Percentiles rank a stretch among this genome's conserved stretches.
phyloP scores from a whole-genome alignment of 2,329 filamentous ascomycete genomes.

The Clonostachys rosea region DNA sequence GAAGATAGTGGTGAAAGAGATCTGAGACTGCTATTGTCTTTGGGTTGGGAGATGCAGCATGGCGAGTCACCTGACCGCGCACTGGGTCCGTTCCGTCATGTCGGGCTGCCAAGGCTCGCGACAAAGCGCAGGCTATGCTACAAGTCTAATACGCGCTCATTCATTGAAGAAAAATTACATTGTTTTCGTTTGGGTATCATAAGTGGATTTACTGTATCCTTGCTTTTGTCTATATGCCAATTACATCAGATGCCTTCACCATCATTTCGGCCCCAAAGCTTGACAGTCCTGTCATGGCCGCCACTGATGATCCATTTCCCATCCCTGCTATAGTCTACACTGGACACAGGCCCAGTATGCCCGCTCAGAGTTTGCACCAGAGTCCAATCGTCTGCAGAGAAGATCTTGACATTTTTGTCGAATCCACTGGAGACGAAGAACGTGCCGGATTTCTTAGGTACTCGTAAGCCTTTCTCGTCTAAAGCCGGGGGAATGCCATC shows the following conservation, averaged over 20 bases:
- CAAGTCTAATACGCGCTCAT: no score
- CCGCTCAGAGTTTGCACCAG: constrained; percentile 82
- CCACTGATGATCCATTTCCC: constrained; percentile 91
- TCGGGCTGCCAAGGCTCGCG: no score
- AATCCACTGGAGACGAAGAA: constrained; percentile 91
- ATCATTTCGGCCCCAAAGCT: constrained; percentile 90
- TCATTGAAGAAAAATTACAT: no score
- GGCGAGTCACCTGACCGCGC: no score
- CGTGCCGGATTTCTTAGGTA: constrained; percentile 82
- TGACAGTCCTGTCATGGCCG: constrained; percentile 91
- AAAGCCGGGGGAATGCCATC: constrained; percentile 54
- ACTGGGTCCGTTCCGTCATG: no score
- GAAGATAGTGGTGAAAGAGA: no score
- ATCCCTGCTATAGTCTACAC: constrained; percentile 82
- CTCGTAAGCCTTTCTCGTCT: constrained; percentile 59
- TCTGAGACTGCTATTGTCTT: no score
- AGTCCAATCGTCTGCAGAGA: constrained; percentile 94
- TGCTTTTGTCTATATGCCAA: no score
- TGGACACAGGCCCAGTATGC: constrained; percentile 88
- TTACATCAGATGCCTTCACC: constrained; percentile 42
- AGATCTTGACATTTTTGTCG: constrained; percentile 92
- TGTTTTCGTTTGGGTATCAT: no score
- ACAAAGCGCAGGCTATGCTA: no score
- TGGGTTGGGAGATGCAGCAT: no score
- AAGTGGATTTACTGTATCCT: no score